Conservation (phyloP, 371 early-diverging fungal genomes). For the Syncephalis fuscata region DNA sequence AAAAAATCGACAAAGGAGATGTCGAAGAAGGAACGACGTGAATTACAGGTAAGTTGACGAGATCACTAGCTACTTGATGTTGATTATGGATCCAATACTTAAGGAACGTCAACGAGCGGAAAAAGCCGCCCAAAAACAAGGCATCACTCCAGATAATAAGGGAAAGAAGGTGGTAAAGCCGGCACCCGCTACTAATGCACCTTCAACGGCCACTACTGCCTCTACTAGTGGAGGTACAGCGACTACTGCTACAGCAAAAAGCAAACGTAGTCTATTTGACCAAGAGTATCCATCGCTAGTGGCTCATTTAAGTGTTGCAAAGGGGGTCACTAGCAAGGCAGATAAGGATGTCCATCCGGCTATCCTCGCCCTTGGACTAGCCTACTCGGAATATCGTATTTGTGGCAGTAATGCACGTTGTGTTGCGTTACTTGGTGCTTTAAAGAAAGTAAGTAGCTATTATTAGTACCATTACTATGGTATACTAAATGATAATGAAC, state of each 20-base stretch:
- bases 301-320: slow-evolving; percentile 44
- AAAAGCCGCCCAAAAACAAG: slow-evolving; percentile 34
- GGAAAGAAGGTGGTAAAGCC: no score
- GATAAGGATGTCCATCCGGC: slow-evolving; percentile 72
- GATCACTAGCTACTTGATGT: not conserved
- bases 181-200: no score
- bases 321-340: slow-evolving; percentile 24
- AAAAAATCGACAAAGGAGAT: slow-evolving; percentile 46
- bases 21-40: slow-evolving; percentile 86
- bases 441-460: slow-evolving; percentile 43
- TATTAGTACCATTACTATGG: not conserved
- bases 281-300: slow-evolving; percentile 23
- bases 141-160: slow-evolving; percentile 12
- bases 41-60: slow-evolving; percentile 23
- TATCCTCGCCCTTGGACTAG: slow-evolving; percentile 67
- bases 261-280: slow-evolving; percentile 10
- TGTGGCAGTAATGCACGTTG: slow-evolving; percentile 83
- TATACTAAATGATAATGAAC: not conserved
- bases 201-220: no score
- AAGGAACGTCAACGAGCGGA: slow-evolving; percentile 63
- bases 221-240: no score
- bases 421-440: slow-evolving; percentile 66
- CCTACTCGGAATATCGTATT: slow-evolving; percentile 70
- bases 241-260: not conserved
- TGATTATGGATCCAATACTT: not conserved